Percentiles rank a stretch among this genome's conserved stretches.
phyloP scores from a whole-genome alignment of 352 stramenopile genomes.

The Pythium guiyangense region DNA sequence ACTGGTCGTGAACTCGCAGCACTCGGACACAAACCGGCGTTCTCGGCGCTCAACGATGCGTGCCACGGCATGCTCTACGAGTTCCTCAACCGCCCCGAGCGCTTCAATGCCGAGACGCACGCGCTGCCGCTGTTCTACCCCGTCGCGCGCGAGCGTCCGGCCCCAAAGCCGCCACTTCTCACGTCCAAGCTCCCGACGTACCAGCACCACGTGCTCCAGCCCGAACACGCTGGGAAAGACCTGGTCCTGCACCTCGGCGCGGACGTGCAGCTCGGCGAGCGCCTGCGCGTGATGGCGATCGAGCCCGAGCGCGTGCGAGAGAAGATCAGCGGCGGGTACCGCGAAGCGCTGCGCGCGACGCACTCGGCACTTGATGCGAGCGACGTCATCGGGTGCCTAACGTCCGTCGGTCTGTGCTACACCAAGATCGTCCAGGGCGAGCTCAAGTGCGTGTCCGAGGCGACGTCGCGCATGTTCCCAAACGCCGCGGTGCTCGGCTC shows the following conservation, averaged over 20 bases:
- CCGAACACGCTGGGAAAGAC: slow-evolving; percentile 44
- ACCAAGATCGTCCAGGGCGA: slow-evolving; percentile 62
- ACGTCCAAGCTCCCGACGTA: slow-evolving; percentile 25
- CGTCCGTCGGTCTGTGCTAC: slow-evolving; percentile 68
- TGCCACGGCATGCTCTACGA: slow-evolving; percentile 71
- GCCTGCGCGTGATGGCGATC: slow-evolving; percentile 76
- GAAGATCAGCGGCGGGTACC: slow-evolving; percentile 44
- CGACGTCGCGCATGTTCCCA: slow-evolving; percentile 49
- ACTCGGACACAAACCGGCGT: slow-evolving; percentile 69
- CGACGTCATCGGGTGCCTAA: slow-evolving; percentile 67
- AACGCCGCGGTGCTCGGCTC: slow-evolving; percentile 46
- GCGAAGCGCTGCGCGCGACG: slow-evolving; percentile 44
- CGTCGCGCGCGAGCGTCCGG: slow-evolving; percentile 39
- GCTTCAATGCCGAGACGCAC: slow-evolving; percentile 61
- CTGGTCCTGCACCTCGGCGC: slow-evolving; percentile 48
- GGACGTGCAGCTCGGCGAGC: slow-evolving; percentile 53
- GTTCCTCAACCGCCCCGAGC: slow-evolving; percentile 48
- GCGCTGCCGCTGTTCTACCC: slow-evolving; percentile 73
- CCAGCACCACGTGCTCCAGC: slow-evolving; percentile 70
- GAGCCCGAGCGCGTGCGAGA: slow-evolving; percentile 43
- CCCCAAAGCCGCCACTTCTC: not conserved
- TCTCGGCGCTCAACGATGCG: slow-evolving; percentile 68
- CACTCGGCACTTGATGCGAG: slow-evolving; percentile 45
- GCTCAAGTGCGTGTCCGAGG: slow-evolving; percentile 45
- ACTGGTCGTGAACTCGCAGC: slow-evolving; percentile 50